Conservation (phyloP, 2,329 filamentous ascomycete species). For the Escovopsis sp. region DNA sequence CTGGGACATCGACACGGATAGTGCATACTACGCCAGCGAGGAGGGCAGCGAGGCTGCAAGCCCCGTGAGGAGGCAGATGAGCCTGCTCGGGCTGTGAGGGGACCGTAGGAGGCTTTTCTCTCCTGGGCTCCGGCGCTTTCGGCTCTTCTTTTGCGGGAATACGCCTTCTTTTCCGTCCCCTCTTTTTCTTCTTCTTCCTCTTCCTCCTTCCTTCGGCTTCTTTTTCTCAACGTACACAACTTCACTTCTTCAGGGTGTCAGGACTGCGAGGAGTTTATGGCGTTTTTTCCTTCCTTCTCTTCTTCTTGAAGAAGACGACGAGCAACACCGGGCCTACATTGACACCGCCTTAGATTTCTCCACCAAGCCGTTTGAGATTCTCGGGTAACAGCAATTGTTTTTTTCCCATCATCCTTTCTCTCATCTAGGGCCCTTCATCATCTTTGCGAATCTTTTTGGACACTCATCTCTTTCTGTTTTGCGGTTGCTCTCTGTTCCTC, state of each 20-base stretch:
- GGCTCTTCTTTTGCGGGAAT: too few relatives aligned
- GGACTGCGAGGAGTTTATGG: background rate
- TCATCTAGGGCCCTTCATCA: too few relatives aligned
- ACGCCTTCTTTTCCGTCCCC: background rate
- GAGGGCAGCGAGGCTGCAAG: constrained; percentile 54
- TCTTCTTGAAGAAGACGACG: background rate
- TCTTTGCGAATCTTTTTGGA: too few relatives aligned
- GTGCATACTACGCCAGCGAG: constrained; percentile 55
- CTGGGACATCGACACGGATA: constrained; percentile 94
- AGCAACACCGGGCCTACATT: background rate
- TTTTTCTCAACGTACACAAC: background rate
- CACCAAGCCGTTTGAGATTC: too few relatives aligned
- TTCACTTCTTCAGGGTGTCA: background rate
- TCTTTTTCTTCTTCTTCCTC: background rate
- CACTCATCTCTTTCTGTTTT: too few relatives aligned
- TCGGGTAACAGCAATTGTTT: too few relatives aligned
- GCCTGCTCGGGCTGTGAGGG: constrained; percentile 39
- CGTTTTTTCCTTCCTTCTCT: background rate
- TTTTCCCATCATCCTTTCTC: too few relatives aligned
- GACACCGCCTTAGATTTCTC: too few relatives aligned
- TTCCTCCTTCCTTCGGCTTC: background rate
- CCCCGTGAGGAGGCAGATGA: constrained; percentile 59
- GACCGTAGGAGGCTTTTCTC: background rate
- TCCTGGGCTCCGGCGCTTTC: too few relatives aligned
- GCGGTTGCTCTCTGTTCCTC: too few relatives aligned